A percentile compares a stretch with the other conserved stretches of the same genome.
phyloP scores from a whole-genome alignment of 2,329 filamentous ascomycete genomes.

The Exophiala xenobiotica region DNA sequence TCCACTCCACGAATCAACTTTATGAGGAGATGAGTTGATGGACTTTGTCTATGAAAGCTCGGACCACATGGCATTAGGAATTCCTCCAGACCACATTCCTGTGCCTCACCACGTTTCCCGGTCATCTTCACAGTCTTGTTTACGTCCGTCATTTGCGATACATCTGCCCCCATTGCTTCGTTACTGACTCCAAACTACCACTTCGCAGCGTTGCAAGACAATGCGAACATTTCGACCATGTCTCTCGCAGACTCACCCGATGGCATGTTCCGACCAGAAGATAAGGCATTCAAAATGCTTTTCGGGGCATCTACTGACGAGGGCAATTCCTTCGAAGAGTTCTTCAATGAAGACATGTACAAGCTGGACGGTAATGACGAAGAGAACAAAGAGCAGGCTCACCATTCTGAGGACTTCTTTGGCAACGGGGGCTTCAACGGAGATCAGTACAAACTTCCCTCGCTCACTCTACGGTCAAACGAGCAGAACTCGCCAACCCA shows the following conservation, averaged over 20 bases:
- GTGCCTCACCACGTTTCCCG: conserved; percentile 10
- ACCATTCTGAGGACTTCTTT: conserved; percentile 55
- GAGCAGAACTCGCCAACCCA: conserved; percentile 44
- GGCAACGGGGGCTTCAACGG: conserved; percentile 50
- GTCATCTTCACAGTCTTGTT: conserved; percentile 18
- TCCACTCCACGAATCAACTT: too few species aligned
- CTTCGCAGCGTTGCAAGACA: not conserved
- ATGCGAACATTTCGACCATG: conserved; percentile 25
- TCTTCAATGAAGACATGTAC: conserved; percentile 58
- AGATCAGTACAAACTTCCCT: conserved; percentile 52
- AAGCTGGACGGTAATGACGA: conserved; percentile 48
- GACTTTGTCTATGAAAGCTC: conserved; percentile 3
- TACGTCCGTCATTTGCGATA: conserved; percentile 17
- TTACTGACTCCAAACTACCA: not conserved
- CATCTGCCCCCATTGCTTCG: conserved; percentile 12
- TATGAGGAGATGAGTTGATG: too few species aligned
- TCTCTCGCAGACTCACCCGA: conserved; percentile 29
- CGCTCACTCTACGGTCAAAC: conserved; percentile 49
- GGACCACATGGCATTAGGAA: conserved; percentile 13
- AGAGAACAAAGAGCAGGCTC: conserved; percentile 47
- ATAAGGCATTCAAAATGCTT: conserved; percentile 55
- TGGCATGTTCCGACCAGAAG: conserved; percentile 45
- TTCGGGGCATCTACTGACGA: conserved; percentile 50
- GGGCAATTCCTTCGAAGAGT: conserved; percentile 64
- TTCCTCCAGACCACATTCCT: conserved; percentile 19